Base-by-base conservation (phyloP, 495 filamentous ascomycete genomes). In the Tuber magnatum region DNA sequence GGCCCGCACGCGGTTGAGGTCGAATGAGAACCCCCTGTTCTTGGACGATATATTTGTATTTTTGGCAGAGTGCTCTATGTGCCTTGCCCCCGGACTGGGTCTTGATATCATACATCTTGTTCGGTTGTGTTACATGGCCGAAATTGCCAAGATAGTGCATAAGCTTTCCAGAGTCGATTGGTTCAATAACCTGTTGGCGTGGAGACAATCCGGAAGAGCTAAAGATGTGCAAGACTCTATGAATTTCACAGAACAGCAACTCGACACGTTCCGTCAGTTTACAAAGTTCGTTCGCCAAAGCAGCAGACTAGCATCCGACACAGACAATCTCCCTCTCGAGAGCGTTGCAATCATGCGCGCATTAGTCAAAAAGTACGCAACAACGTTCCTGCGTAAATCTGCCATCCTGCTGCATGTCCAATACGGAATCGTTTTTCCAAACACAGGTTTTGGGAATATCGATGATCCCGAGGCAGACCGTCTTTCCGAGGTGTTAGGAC, bases 371-470 rank as follows among this genome's bases (percentile, higher is more conserved):
- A 93, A 90, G 81, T 99, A 97, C 80, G 92, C 93, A 24, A 85
- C 96, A n/a, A 86, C 90, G 0, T 98, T 98, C 85, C 85, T 98
- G 20, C 92, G 95, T 74, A 99, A 98, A 85, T 87, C 88, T 16
- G 88, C 88, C 24, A 88, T 98, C 44, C 88, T 98, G 32, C 87
- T 97, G 73, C 90, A 97, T 81, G 92, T 96, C 69, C 92, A 92
- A 73, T 93, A 92, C 82, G 94, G 94, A 22, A 88, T 97, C 56
- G 91, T 97, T 51, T 95, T 97, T 84, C 92, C 92, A 70, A 89
- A 88, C 80, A 89, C 91, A 18, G 87, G 92, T 35, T 88, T 90
- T 74, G 85, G 86, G 68, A 87, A 89, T 72, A 84, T 90, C 0
- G 90, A 91, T 78, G 87, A 87, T 32, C 87, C 92, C 24, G 95